Evolutionary conservation across 169 alveolate species (phyloP), one percentile per base, ranked within the genome.

Genomic region (Amoebophrya sp.): DNA sequence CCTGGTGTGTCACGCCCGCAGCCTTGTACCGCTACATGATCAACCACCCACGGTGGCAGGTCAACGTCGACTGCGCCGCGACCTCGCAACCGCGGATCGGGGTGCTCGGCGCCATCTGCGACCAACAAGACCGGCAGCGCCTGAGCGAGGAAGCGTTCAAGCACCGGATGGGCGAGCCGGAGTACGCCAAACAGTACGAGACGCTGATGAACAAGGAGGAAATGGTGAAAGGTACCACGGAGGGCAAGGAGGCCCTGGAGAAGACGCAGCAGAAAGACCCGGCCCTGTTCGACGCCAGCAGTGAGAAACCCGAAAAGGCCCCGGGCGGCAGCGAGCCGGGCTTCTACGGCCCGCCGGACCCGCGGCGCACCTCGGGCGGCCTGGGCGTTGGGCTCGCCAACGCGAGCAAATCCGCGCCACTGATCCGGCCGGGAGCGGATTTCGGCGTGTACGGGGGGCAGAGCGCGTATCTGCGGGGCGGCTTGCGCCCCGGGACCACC

Each of bases 1-100:
- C 83, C 10, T 66, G 83, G 83, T 66, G 83, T 25, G 83, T 66
- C 32, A 66, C 83, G 83, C 83, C 83, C 7, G 83, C 83, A 2
- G 83, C 83, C 7, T n/a, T 66, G 83, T 66, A 66, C 83, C 83
- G 83, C 35, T 66, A 66, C 83, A 66, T 66, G 83, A 66, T 66
- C 83, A 66, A 66, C 83, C 83, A 66, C 83, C 83, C 83, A 25
- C 2, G 32, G 10, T 66, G 83, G 83, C 1, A 25, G 10, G 83
- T 66, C 32, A 25, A 66, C 83, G 32, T 66, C 38, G 83, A 66
- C 83, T 66, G 83, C 83, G 83, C 83, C 38, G 83, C 83, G 83
- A 66, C 83, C 35, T 66, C 83, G 83, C 83, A 66, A 25, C 83
- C 83, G 29, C 83, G 83, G 32, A 25, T 66, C 10, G 83, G 83